Evolutionary conservation across 2,329 filamentous ascomycete species (phyloP).

Genomic region (Botryotinia narcissicola): DNA sequence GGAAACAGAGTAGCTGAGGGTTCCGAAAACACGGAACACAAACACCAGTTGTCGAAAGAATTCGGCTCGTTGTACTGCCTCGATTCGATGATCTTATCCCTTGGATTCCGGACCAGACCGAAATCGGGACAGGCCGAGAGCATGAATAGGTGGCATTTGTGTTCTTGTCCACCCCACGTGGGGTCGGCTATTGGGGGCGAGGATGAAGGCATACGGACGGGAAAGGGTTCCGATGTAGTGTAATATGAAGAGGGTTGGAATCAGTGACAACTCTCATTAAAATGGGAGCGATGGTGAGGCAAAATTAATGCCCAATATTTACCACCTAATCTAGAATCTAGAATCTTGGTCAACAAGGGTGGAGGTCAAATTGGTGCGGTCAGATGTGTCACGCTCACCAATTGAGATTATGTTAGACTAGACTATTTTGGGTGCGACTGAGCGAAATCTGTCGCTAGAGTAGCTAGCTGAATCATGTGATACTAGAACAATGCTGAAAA

Average conservation of each 20-base stretch:
- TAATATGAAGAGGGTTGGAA: background rate
- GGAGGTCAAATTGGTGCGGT: background rate
- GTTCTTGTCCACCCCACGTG: constrained; percentile 11
- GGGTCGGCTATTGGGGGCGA: background rate
- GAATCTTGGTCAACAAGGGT: background rate
- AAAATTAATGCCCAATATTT: constrained; percentile 1
- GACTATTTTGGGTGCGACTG: background rate
- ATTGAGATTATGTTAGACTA: background rate
- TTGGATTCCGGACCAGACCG: constrained; percentile 5
- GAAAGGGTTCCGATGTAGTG: background rate
- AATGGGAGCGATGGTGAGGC: background rate
- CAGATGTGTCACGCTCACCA: background rate
- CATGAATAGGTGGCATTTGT: constrained; percentile 1
- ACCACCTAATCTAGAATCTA: background rate
- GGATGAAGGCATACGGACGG: constrained; percentile 1
- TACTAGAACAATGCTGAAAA: background rate
- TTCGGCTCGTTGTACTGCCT: background rate
- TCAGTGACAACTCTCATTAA: background rate
- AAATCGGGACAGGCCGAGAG: background rate
- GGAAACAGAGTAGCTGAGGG: background rate
- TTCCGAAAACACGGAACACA: background rate
- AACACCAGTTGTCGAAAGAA: background rate
- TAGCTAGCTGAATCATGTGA: background rate
- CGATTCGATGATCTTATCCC: background rate
- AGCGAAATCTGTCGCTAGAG: background rate